Evolutionary conservation across 2,329 filamentous ascomycete species (phyloP).

Genomic region (Pseudocercospora crystallina): DNA sequence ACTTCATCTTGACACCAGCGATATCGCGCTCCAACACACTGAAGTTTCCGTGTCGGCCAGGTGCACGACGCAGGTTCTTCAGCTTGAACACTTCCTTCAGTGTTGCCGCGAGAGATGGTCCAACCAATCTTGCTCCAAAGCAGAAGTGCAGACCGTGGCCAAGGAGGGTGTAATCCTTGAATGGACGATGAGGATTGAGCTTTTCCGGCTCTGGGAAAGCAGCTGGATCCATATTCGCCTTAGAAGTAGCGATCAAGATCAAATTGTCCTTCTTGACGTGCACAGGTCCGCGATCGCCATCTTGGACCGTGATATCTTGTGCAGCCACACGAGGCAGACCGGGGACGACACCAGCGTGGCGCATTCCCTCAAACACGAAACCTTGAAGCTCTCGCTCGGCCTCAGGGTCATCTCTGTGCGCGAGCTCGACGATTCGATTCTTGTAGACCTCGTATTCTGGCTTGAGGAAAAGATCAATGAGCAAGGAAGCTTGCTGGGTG

Average conservation of each 20-base stretch:
- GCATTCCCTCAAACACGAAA: slow-evolving; percentile 57
- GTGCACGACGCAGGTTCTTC: slow-evolving; percentile 43
- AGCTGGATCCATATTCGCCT: slow-evolving; percentile 42
- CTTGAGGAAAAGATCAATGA: slow-evolving; percentile 55
- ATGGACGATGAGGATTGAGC: slow-evolving; percentile 44
- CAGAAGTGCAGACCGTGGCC: slow-evolving; percentile 44
- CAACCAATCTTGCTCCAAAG: slow-evolving; percentile 43
- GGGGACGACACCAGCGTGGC: slow-evolving; percentile 53
- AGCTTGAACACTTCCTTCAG: slow-evolving; percentile 48
- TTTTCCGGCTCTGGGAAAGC: slow-evolving; percentile 45
- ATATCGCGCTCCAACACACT: slow-evolving; percentile 46
- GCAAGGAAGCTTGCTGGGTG: slow-evolving; percentile 54
- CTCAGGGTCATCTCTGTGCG: slow-evolving; percentile 44
- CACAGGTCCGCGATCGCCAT: slow-evolving; percentile 50
- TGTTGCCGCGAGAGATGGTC: slow-evolving; percentile 41
- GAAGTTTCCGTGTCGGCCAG: slow-evolving; percentile 42
- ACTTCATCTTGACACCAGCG: slow-evolving; percentile 49
- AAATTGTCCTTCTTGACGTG: slow-evolving; percentile 47
- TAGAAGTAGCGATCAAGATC: slow-evolving; percentile 47
- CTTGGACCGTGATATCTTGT: slow-evolving; percentile 43
- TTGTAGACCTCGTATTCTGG: slow-evolving; percentile 53
- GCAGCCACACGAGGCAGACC: slow-evolving; percentile 54
- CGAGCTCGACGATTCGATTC: slow-evolving; percentile 51
- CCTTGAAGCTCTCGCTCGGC: slow-evolving; percentile 52
- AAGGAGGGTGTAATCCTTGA: slow-evolving; percentile 39